phyloP scores from a whole-genome alignment of 1,284 basidiomycete genomes.

The Ustilago nuda region DNA sequence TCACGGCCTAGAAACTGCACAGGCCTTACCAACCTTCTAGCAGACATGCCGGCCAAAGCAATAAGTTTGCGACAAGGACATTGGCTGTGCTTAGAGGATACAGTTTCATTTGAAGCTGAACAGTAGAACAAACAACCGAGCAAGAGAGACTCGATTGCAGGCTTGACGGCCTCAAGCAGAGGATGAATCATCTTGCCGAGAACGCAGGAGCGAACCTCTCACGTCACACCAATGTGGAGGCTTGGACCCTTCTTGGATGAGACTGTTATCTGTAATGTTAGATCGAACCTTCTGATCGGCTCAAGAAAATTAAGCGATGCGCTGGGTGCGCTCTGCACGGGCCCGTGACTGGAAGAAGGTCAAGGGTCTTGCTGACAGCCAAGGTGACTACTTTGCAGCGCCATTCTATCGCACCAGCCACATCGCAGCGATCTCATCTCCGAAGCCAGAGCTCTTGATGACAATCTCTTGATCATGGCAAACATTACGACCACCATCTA shows the following conservation, averaged over 20 bases:
- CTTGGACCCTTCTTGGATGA: neutral
- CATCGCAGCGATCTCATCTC: neutral
- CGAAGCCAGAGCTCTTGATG: neutral
- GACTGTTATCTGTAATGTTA: neutral
- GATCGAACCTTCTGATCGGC: neutral
- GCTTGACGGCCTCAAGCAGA: slow-evolving; percentile 1
- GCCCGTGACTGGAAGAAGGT: neutral
- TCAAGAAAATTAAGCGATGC: neutral
- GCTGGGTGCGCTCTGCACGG: slow-evolving; percentile 1
- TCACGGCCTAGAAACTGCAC: neutral
- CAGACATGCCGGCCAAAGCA: neutral
- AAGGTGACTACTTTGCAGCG: slow-evolving; percentile 4
- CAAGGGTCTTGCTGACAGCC: slow-evolving; percentile 7
- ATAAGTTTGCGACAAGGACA: neutral
- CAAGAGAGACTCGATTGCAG: neutral
- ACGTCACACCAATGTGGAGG: slow-evolving; percentile 3
- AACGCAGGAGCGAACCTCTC: neutral
- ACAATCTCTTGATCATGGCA: neutral
- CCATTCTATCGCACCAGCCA: neutral
- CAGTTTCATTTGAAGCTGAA: neutral
- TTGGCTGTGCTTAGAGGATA: neutral
- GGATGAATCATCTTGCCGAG: slow-evolving; percentile 31
- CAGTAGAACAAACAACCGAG: slow-evolving; percentile 26
- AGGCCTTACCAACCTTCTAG: neutral
- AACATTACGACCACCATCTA: slow-evolving; percentile 1